Evolutionary conservation across 2,329 filamentous ascomycete species (phyloP).

Genomic region (Achaetomium macrosporum): DNA sequence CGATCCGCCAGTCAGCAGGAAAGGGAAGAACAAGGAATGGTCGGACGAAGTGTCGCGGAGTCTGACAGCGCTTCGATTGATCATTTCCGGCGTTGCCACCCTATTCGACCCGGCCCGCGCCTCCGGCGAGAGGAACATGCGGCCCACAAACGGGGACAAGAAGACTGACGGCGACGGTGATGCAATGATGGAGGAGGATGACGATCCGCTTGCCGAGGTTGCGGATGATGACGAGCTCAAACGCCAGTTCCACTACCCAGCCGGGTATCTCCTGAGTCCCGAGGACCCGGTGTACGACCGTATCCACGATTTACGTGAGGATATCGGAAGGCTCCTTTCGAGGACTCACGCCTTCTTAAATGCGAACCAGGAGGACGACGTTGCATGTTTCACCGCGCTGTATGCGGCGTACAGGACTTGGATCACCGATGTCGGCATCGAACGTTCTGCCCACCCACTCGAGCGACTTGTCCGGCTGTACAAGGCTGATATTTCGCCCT

Average conservation of each 20-base stretch:
- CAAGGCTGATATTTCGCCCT: conserved; percentile 79
- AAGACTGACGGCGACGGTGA: conserved; percentile 49
- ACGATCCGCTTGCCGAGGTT: conserved; percentile 54
- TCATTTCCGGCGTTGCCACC: conserved; percentile 82
- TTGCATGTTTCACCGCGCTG: conserved; percentile 86
- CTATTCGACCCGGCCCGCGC: conserved; percentile 78
- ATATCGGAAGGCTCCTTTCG: conserved; percentile 74
- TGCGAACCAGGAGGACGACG: conserved; percentile 85
- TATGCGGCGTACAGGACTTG: conserved; percentile 91
- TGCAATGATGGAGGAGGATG: conserved; percentile 41
- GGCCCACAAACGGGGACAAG: conserved; percentile 39
- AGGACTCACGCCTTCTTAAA: conserved; percentile 79
- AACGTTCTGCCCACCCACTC: conserved; percentile 86
- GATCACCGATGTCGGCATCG: conserved; percentile 97
- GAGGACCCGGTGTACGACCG: conserved; percentile 60
- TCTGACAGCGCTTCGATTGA: conserved; percentile 78
- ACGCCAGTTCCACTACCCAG: conserved; percentile 81
- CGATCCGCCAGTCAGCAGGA: conserved; percentile 75
- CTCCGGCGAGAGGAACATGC: conserved; percentile 47
- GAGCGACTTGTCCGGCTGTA: conserved; percentile 82
- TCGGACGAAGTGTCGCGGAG: conserved; percentile 93
- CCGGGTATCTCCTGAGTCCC: conserved; percentile 71
- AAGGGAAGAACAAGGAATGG: conserved; percentile 97
- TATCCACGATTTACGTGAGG: conserved; percentile 75
- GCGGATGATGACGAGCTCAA: conserved; percentile 76